Base-by-base conservation (phyloP, 192 early-diverging fungal genomes). In the Linnemannia zychae region DNA sequence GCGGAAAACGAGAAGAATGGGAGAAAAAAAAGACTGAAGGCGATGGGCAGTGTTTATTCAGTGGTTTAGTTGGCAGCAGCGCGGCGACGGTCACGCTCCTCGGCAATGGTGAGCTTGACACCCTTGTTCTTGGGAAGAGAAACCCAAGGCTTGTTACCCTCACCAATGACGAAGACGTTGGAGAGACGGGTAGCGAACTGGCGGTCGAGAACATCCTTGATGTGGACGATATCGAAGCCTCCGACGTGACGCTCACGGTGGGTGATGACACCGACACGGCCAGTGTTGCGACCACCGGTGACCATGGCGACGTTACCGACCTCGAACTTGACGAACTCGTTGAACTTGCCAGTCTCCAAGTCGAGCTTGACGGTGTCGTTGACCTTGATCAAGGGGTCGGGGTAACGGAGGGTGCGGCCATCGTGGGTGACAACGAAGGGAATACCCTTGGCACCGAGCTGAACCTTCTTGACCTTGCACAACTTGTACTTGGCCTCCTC, bases 401-500 rank as follows among this genome's bases (percentile, higher is more conserved):
- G 99, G 95, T 98, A 99, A 90, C 99, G 98, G 91, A 99, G 92
- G 81, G 99, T 99, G 87, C 99, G 97, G 48, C 99, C 99, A 84
- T 99, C 99, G 93, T 99, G 99, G 89, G 99, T 99, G 71, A 98
- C 96, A 65, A 96, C 89, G 92, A 92, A 99, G 36, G 99, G 99
- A 74, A 99, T 96, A 81, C 94, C 96, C 91, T 98, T 98, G 86
- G 95, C 91, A 81, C 98, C 98, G 77, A 99, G 90, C 92, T 98
- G 92, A 87, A 97, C 94, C 89, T 94, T 94, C 92, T 95, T 97
- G 81, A 99, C 96, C 94, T 99, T 99, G 92, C 96, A 95, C 78
- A 99, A 93, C 94, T 99, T 99, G 97, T 99, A 99, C 92, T 97
- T 96, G 92, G 96, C 96, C 92, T 99, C 99, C 88, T 99, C 97